Evolutionary conservation across 164 flowering plant species (phyloP).

Genomic region (Echeveria elegans): DNA sequence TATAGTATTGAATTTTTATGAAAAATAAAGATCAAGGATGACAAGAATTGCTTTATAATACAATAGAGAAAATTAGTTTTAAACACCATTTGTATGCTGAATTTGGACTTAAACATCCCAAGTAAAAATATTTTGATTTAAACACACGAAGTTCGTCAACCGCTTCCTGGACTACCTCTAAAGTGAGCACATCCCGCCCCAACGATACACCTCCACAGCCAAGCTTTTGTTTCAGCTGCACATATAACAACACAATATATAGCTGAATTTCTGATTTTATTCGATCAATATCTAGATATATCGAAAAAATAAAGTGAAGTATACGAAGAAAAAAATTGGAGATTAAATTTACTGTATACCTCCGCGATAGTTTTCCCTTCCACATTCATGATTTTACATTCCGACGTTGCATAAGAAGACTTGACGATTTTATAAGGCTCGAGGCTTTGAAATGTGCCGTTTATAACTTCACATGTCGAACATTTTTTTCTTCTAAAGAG

Average conservation of each 20-base stretch:
- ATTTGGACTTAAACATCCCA: too few species aligned
- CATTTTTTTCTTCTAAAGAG: slow-evolving; percentile 7
- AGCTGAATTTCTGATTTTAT: too few species aligned
- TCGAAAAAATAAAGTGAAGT: neutral
- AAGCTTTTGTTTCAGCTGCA: slow-evolving; percentile 33
- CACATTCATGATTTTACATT: slow-evolving; percentile 19
- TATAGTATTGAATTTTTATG: too few species aligned
- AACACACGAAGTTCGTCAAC: too few species aligned
- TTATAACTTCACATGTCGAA: slow-evolving; percentile 14
- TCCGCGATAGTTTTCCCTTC: slow-evolving; percentile 37
- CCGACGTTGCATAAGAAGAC: slow-evolving; percentile 14
- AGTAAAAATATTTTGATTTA: too few species aligned
- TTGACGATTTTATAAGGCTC: slow-evolving; percentile 11
- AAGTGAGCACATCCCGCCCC: slow-evolving; percentile 51
- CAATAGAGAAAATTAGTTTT: too few species aligned
- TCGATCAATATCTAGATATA: neutral
- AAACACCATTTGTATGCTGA: too few species aligned
- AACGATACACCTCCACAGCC: slow-evolving; percentile 35
- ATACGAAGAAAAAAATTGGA: too few species aligned
- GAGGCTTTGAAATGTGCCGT: neutral
- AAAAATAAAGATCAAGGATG: too few species aligned
- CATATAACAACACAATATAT: too few species aligned
- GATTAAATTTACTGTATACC: slow-evolving; percentile 13
- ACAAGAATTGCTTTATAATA: too few species aligned
- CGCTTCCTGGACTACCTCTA: too few species aligned